Conservation (phyloP, 106 monocot genomes). For the Dactylorhiza incarnata region DNA sequence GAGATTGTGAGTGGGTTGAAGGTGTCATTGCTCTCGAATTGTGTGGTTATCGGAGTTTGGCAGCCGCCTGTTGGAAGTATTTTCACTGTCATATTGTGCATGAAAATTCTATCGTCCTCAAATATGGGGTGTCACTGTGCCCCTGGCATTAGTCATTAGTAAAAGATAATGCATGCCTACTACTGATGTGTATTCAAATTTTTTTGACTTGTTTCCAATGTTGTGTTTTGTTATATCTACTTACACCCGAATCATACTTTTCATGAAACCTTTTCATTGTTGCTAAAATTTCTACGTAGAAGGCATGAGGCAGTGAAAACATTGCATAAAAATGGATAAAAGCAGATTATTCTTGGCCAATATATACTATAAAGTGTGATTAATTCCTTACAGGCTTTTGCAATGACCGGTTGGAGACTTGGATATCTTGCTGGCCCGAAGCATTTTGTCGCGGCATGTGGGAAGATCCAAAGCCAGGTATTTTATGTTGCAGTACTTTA, state of each 20-base stretch:
- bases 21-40: no score
- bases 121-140: no score
- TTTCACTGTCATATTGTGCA: no score
- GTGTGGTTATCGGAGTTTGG: no score
- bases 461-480: conserved; percentile 80
- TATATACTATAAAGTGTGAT: not conserved
- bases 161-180: not conserved
- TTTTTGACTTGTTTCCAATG: not conserved
- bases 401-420: conserved; percentile 97
- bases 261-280: not conserved
- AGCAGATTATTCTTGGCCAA: not conserved
- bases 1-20: no score
- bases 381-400: conserved; percentile 69
- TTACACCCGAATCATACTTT: not conserved
- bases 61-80: no score
- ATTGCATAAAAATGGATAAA: not conserved
- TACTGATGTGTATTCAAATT: not conserved
- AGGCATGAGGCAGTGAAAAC: not conserved
- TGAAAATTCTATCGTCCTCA: no score
- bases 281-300: not conserved
- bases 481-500: not conserved
- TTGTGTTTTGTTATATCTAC: not conserved
- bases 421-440: conserved; percentile 84
- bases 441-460: conserved; percentile 59
- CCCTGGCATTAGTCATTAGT: not conserved